Conservation (phyloP, 169 alveolate genomes). For the Toxoplasma gondii region DNA sequence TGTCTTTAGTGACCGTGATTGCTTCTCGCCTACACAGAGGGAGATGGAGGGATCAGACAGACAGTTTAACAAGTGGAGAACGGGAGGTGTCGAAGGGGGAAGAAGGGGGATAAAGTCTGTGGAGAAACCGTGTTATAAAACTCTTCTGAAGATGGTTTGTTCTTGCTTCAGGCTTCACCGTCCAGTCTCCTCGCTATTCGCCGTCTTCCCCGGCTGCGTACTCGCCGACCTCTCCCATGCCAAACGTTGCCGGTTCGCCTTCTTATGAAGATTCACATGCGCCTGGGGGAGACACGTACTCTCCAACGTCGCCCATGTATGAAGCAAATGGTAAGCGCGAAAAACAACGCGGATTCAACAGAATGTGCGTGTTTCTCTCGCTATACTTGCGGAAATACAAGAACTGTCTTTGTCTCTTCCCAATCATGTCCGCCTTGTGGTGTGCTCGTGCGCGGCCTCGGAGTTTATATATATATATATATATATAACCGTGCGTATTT, state of each 20-base stretch:
- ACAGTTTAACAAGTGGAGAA: background rate
- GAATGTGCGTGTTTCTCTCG: background rate
- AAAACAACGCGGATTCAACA: background rate
- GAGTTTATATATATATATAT: too few relatives aligned
- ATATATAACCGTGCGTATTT: too few relatives aligned
- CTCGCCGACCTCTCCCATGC: slow-evolving; percentile 54
- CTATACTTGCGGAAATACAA: too few relatives aligned
- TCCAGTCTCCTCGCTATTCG: slow-evolving; percentile 69
- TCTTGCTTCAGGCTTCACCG: slow-evolving; percentile 44
- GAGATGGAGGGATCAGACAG: background rate
- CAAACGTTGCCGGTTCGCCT: slow-evolving; percentile 15
- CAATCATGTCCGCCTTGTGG: too few relatives aligned
- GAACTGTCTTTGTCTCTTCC: too few relatives aligned
- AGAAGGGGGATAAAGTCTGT: background rate
- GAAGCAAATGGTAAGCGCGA: slow-evolving; percentile 49
- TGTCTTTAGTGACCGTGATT: background rate
- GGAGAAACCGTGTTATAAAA: background rate
- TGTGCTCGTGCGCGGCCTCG: too few relatives aligned
- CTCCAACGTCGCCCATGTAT: slow-evolving; percentile 61
- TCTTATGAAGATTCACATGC: slow-evolving; percentile 27
- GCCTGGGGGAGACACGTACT: slow-evolving; percentile 27
- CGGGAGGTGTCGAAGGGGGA: background rate
- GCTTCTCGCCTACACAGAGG: background rate
- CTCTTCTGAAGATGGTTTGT: background rate
- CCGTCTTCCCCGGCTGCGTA: slow-evolving; percentile 64